phyloP scores from a whole-genome alignment of 345 rosid species.

The Eucalyptus cloeziana region DNA sequence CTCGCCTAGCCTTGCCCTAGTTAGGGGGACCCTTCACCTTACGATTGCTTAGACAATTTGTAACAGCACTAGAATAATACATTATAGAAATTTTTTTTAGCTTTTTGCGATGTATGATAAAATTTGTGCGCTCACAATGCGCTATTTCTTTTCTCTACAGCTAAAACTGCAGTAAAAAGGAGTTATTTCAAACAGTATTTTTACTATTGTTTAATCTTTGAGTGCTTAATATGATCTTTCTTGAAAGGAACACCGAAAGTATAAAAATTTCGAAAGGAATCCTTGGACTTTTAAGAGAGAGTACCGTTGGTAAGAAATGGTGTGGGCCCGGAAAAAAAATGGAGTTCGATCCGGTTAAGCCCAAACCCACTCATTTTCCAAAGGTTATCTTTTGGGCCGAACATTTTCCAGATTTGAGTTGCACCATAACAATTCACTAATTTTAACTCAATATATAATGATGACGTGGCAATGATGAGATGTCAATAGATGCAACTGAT shows the following conservation, averaged over 20 bases:
- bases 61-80: not conserved
- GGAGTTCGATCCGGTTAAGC: not conserved
- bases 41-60: slow-evolving; percentile 16
- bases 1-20: not conserved
- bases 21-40: slow-evolving; percentile 44
- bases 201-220: not conserved
- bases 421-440: fast-evolving
- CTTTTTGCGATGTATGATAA: not conserved
- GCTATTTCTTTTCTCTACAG: too few relatives aligned
- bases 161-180: not conserved
- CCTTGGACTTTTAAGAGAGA: not conserved
- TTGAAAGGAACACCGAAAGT: not conserved
- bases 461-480: not conserved
- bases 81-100: fast-evolving
- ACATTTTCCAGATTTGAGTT: too few relatives aligned
- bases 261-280: not conserved
- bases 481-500: not conserved
- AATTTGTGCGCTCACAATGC: not conserved
- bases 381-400: fast-evolving
- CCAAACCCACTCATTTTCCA: not conserved
- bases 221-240: not conserved
- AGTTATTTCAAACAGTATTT: not conserved
- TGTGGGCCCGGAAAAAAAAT: not conserved
- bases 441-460: fast-evolving
- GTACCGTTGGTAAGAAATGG: not conserved